Conservation (phyloP, 2,329 filamentous ascomycete species). For the Clonostachys rhizophaga region DNA sequence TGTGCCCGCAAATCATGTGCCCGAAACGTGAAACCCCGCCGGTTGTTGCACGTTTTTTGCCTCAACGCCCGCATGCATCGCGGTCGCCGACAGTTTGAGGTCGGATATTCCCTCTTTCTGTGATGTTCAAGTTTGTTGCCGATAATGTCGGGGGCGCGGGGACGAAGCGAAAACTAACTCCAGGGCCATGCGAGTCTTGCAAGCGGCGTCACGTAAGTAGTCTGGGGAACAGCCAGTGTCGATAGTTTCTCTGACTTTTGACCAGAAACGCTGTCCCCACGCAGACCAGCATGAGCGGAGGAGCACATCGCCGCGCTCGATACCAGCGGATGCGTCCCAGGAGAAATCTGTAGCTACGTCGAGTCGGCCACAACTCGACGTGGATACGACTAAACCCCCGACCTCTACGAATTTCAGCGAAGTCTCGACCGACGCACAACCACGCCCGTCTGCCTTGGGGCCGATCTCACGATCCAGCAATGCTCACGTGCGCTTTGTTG, state of each 20-base stretch:
- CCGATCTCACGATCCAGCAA: slow-evolving; percentile 1
- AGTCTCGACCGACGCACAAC: neutral
- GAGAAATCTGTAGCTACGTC: slow-evolving; percentile 1
- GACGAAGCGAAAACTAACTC: slow-evolving; percentile 8
- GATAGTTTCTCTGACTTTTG: neutral
- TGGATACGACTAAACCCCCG: neutral
- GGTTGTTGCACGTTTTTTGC: neutral
- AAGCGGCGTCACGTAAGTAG: slow-evolving; percentile 9
- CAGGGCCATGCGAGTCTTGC: slow-evolving; percentile 6
- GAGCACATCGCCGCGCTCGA: neutral
- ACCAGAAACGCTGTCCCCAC: slow-evolving; percentile 2
- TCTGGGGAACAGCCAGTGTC: neutral
- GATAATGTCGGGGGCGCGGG: slow-evolving; percentile 19
- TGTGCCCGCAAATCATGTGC: neutral
- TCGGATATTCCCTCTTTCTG: neutral
- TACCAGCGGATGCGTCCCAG: neutral
- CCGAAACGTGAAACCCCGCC: neutral
- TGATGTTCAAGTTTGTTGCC: slow-evolving; percentile 15
- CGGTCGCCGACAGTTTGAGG: neutral
- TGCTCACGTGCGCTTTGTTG: slow-evolving; percentile 10
- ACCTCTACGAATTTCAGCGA: neutral
- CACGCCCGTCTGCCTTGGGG: neutral
- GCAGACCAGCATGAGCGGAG: neutral
- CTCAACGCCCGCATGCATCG: neutral
- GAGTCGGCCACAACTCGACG: neutral